Conservation (phyloP, 306 rosid genomes). For the Sophora flavescens region DNA sequence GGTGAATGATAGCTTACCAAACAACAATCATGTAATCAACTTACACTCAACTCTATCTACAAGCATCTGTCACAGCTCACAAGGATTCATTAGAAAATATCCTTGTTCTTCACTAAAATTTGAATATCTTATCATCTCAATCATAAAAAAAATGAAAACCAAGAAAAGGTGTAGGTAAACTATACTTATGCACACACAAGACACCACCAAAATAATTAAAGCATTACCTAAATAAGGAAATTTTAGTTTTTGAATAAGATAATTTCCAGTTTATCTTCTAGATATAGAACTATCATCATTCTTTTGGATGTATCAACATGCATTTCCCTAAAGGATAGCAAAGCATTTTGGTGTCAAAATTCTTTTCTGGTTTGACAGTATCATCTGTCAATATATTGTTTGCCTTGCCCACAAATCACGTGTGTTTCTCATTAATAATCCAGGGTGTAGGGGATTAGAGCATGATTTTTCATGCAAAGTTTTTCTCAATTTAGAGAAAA, state of each 20-base stretch:
- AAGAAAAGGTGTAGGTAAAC: conserved; percentile 11
- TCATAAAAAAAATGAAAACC: background rate
- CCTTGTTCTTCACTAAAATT: background rate
- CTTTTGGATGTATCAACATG: conserved; percentile 22
- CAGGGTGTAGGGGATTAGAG: conserved; percentile 7
- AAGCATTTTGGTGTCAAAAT: conserved; percentile 24
- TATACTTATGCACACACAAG: conserved; percentile 16
- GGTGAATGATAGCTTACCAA: conserved; percentile 16
- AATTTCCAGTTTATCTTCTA: conserved; percentile 15
- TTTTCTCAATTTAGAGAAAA: conserved; percentile 34
- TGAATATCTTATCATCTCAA: conserved; percentile 8
- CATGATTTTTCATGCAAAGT: conserved; percentile 32
- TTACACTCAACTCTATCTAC: background rate
- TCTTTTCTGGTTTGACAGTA: background rate
- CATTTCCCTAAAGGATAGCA: conserved; percentile 33
- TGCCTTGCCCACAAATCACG: conserved; percentile 29
- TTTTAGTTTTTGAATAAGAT: conserved; percentile 13
- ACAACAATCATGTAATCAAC: conserved; percentile 10
- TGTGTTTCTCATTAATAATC: background rate
- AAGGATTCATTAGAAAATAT: conserved; percentile 19
- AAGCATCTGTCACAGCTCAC: background rate
- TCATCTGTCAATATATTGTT: conserved; percentile 11
- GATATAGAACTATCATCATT: conserved; percentile 12
- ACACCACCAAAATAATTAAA: conserved; percentile 1
- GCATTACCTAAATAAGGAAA: conserved; percentile 42